These are phyloP conservation scores for Phytomonas sp. DNA, from an alignment of 208 protist genomes.

Conservation along the genomic window DNA sequence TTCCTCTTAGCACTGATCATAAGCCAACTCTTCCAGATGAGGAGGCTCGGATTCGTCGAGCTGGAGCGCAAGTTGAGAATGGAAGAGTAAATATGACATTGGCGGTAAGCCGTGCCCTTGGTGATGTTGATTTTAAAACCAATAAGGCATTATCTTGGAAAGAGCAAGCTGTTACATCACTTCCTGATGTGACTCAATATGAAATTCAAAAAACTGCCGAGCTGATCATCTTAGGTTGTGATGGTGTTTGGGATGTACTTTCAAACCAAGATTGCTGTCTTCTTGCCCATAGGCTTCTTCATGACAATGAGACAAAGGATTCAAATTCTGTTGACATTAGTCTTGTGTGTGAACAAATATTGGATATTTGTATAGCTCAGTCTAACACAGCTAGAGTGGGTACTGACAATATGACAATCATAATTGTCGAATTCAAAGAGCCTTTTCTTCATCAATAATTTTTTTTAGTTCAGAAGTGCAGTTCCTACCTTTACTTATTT, in stretches of 20 bases:
- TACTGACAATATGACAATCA: conserved; percentile 88
- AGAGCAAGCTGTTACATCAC: conserved; percentile 71
- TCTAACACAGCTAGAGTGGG: conserved; percentile 37
- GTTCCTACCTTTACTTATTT: neutral
- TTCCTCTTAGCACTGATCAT: conserved; percentile 86
- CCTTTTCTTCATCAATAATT: conserved; percentile 35
- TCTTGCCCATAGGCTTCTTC: conserved; percentile 31
- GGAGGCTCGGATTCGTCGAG: conserved; percentile 68
- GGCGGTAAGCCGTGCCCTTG: conserved; percentile 89
- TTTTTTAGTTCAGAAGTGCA: neutral
- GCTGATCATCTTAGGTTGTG: conserved; percentile 90
- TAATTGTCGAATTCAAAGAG: conserved; percentile 80
- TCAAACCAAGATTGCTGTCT: conserved; percentile 70
- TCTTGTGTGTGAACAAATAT: conserved; percentile 65
- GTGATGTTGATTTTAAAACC: conserved; percentile 90
- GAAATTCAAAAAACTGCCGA: conserved; percentile 38
- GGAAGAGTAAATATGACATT: conserved; percentile 89
- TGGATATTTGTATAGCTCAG: conserved; percentile 66
- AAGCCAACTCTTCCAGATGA: conserved; percentile 72
- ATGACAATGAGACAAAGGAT: conserved; percentile 19
- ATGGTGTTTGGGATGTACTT: conserved; percentile 92
- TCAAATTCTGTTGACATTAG: conserved; percentile 41
- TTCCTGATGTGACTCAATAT: conserved; percentile 54
- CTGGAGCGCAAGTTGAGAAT: conserved; percentile 76
- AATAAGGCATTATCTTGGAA: conserved; percentile 43